Base-by-base conservation (phyloP, 2,329 filamentous ascomycete genomes). In the Xylogone sp. region DNA sequence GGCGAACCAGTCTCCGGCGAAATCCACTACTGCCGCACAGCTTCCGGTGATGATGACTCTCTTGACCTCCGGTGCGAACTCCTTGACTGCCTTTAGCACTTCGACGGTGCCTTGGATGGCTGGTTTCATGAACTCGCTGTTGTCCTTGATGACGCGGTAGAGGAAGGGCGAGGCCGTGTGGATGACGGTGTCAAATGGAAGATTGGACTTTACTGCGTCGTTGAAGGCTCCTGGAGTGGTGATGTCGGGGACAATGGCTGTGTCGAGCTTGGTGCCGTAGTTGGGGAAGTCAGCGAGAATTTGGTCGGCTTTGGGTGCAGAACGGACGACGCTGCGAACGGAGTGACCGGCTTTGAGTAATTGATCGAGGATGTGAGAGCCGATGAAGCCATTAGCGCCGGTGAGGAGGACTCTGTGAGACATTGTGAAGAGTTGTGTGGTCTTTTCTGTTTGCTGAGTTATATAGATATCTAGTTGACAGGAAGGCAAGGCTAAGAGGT, bases 221-320 rank as follows among this genome's bases (percentile, higher is more conserved):
- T 86, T 78, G 59, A 93, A 94, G n/a, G 86, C 87, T 22, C 79
- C 79, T 16, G 82, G 76, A 55, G 82, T 65, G 0, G 85, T 84
- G 56, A 94, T 83, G 56, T 94, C 87, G 42, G 82, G 76, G 13
- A 94, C 87, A 53, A 92, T 79, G 24, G 64, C 71, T 46, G 71
- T 74, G 2, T 70, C 68, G 1, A 76, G 54, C 21, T 56, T 39
- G 13, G 48, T 47, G n/a, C 48, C 46, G 24, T 53, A 45, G 21
- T 65, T 61, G 0, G 64, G 59, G 18, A 75, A 64, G 0, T 72
- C 71, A 4, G 69, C 53, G 18, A 72, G 52, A 18, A 78, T 68
- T 3, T 65, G 63, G 2, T 67, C 52, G 2, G 73, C 74, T 52
- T 79, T 79, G 21, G 69, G 68, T 7, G 71, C 54, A 1, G 69